Evolutionary conservation across 192 early-diverging fungal genomes (phyloP), one percentile per base, ranked within the genome.

Genomic region (Coemansia sp.): DNA sequence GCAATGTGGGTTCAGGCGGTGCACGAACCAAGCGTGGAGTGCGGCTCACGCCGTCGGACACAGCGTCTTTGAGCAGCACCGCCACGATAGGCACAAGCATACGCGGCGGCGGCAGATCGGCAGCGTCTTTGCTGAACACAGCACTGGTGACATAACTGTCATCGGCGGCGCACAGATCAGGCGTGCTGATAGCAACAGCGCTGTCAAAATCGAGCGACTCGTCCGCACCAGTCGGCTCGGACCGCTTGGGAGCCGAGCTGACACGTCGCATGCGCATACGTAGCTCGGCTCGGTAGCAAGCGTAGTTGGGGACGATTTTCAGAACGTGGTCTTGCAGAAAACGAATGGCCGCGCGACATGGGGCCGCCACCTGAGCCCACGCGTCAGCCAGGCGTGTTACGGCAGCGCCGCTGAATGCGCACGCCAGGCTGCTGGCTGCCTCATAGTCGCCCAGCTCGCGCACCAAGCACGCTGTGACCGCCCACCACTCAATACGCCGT

Each of bases 361-460:
- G 57, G 8, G 67, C 19, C 47, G 77, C 56, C 8, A 71, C 77
- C 11, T 65, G 57, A 2, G 70, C 67, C 77, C 77, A 79, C 9
- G 77, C 59, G 19, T 69, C 67, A 37, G 58, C 57, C 53, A 74
- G 52, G 24, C 77, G 67, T 47, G 52, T 62, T 3, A 74, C 62
- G 9, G 60, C 39, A 5, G 72, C 65, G 53, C 71, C 58, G 14
- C 71, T 70, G 49, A 79, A 74, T 27, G 70, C 77, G 61, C 77
- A 79, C 17, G 70, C 61, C 60, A 79, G 58, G 54, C 77, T 74
- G 62, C 65, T 79, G 14, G 74, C 64, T 38, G 77, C 73, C 58
- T 79, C 77, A 65, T 79, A 79, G 64, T 79, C 77, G 65, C 77
- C 77, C 56, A 79, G 68, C 58, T 79, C 77, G 62, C 77, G 77